Base-by-base conservation (phyloP, 1,139 yeast genomes). In the Pneumocystis canis region DNA sequence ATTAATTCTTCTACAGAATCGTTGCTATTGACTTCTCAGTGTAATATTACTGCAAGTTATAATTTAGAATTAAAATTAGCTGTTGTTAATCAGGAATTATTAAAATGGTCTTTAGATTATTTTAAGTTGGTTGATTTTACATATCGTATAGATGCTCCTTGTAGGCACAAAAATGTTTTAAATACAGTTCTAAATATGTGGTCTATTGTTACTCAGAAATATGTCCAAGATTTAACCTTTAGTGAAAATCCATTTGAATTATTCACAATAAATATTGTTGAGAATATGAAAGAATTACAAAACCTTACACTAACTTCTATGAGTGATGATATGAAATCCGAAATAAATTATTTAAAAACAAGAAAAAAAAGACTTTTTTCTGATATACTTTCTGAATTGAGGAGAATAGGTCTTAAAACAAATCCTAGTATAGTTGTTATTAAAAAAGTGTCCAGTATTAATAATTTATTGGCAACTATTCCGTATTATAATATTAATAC, bases 301-400 rank as follows among this genome's bases (percentile, higher is more conserved):
- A 78, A 80, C 58, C 95, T 87, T 69, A 94, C 98, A 0, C 98
- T 98, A 1, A 74, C 76, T 2, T 79, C 77, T 6, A 77, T 80
- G 67, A 84, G 80, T 11, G 89, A 90, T 63, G 94, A 85, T 54
- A 84, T 82, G 69, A 89, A 90, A 75, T 87, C 86, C 71, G 66
- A 76, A 0, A 78, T 89, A 41, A 85, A 92, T 1, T 80, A 89
- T 2, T 77, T 94, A 72, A 87, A 85, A 70, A 80, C 84, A 56
- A 94, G 89, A 70, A 94, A 92, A 75, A 79, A 85, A 66, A 87
- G 85, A 68, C 74, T 89, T 14, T 75, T 92, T 65, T 86, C 94
- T 74, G 89, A 85, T 65, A 81, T 90, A 0, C 74, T 92, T 66
- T 82, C 83, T 66, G 94, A 87, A 68, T 75, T 90, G 63, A 82